phyloP scores from a whole-genome alignment of 108 stramenopile species.

The Conticribra guillardii region DNA sequence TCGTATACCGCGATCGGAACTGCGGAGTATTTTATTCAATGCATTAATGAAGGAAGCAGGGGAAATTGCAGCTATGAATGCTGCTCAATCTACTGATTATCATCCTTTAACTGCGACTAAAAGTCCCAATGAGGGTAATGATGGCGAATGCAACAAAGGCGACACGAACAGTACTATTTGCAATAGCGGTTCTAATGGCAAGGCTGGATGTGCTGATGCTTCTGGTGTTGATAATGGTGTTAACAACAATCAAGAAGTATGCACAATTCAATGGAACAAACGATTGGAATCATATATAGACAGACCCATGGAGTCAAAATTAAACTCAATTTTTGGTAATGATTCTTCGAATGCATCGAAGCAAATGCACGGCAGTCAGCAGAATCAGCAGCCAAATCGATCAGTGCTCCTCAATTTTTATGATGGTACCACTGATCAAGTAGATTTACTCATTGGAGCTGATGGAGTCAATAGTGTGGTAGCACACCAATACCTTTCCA shows the following conservation, averaged over 20 bases:
- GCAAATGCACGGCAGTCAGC: neutral
- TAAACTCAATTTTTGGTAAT: conserved; percentile 45
- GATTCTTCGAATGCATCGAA: conserved; percentile 29
- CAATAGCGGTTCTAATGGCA: too few species aligned
- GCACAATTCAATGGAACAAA: conserved; percentile 29
- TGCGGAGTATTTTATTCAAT: conserved; percentile 64
- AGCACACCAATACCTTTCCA: conserved; percentile 48
- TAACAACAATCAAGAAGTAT: too few species aligned
- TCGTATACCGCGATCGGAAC: conserved; percentile 70
- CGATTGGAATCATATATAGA: conserved; percentile 43
- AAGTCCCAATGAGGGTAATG: too few species aligned
- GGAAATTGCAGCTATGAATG: neutral
- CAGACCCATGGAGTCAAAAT: conserved; percentile 33
- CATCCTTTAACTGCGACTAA: too few species aligned
- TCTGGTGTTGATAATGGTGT: too few species aligned
- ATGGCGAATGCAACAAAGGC: too few species aligned
- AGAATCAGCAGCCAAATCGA: conserved; percentile 6
- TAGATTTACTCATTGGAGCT: conserved; percentile 81
- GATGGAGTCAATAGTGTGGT: conserved; percentile 85
- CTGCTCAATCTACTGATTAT: too few species aligned
- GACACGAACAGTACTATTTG: too few species aligned
- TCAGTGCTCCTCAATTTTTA: conserved; percentile 49
- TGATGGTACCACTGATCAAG: conserved; percentile 52
- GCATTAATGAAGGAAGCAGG: conserved; percentile 32
- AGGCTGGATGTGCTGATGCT: too few species aligned